phyloP scores from a whole-genome alignment of 2,329 filamentous ascomycete genomes.

The Penicillium sp. region DNA sequence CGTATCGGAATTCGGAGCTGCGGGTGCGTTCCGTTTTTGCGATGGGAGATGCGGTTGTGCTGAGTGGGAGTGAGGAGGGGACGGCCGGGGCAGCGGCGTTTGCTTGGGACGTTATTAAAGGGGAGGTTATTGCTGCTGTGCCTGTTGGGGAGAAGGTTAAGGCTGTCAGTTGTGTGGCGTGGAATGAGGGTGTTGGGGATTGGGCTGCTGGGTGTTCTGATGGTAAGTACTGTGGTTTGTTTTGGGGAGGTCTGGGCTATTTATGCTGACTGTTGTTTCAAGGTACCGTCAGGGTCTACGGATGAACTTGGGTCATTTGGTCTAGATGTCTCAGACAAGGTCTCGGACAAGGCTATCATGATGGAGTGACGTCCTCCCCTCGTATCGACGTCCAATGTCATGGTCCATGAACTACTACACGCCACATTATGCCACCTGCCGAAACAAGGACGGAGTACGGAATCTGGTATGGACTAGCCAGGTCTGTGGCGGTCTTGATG shows the following conservation, averaged over 20 bases:
- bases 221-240: constrained; percentile 31
- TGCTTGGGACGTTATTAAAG: constrained; percentile 82
- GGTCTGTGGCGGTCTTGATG: background rate
- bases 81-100: constrained; percentile 35
- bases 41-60: constrained; percentile 70
- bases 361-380: background rate
- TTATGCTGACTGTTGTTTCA: background rate
- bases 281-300: constrained; percentile 11
- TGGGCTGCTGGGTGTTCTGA: constrained; percentile 47
- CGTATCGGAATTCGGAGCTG: constrained; percentile 65
- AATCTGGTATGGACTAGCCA: background rate
- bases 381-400: background rate
- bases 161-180: constrained; percentile 48
- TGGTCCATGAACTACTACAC: background rate
- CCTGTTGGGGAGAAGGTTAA: constrained; percentile 42
- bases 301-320: background rate
- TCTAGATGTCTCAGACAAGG: background rate
- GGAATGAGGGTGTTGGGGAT: constrained; percentile 42
- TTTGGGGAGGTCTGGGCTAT: background rate
- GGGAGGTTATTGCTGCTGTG: constrained; percentile 65
- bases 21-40: constrained; percentile 76
- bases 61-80: constrained; percentile 73
- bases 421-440: background rate
- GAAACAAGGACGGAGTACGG: background rate
- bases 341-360: background rate